phyloP scores from a whole-genome alignment of 805 yeast genomes.

The Sugiyamaella mastotermitis region DNA sequence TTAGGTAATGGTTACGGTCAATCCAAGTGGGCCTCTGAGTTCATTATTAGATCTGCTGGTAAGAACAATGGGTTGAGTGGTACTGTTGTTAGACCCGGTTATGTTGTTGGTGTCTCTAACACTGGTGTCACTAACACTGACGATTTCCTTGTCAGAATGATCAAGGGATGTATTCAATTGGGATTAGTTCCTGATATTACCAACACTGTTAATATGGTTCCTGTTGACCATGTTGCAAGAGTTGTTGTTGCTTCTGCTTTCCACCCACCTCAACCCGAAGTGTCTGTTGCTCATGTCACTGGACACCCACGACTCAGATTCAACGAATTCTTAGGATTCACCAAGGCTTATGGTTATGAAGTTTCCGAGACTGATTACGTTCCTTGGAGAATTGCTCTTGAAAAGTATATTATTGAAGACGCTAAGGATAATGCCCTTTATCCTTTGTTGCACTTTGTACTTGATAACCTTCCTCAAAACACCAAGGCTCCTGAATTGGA shows the following conservation, averaged over 20 bases:
- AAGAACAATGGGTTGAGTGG: constrained; percentile 73
- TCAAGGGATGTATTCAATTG: constrained; percentile 89
- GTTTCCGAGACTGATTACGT: constrained; percentile 60
- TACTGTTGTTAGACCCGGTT: constrained; percentile 90
- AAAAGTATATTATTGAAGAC: constrained; percentile 67
- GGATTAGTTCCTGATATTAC: constrained; percentile 80
- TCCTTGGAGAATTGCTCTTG: constrained; percentile 73
- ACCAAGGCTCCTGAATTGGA: constrained; percentile 95
- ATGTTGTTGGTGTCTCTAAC: constrained; percentile 77
- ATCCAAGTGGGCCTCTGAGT: constrained; percentile 96
- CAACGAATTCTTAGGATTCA: constrained; percentile 63
- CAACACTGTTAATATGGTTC: constrained; percentile 91
- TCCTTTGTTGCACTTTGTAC: constrained; percentile 89
- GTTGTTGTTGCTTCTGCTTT: constrained; percentile 79
- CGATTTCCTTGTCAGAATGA: constrained; percentile 88
- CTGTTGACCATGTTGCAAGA: constrained; percentile 96
- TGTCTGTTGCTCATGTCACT: constrained; percentile 90
- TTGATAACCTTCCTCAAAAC: constrained; percentile 84
- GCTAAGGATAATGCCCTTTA: constrained; percentile 79
- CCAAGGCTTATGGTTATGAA: constrained; percentile 67
- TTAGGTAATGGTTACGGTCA: constrained; percentile 95
- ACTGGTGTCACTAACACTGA: constrained; percentile 94
- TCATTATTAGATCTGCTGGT: constrained; percentile 83
- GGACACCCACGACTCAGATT: constrained; percentile 90
- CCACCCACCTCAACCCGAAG: constrained; percentile 53